A percentile compares a stretch with the other conserved stretches of the same genome.
Conservation (phyloP, 129 eudicot species). For the Apium graveolens region DNA sequence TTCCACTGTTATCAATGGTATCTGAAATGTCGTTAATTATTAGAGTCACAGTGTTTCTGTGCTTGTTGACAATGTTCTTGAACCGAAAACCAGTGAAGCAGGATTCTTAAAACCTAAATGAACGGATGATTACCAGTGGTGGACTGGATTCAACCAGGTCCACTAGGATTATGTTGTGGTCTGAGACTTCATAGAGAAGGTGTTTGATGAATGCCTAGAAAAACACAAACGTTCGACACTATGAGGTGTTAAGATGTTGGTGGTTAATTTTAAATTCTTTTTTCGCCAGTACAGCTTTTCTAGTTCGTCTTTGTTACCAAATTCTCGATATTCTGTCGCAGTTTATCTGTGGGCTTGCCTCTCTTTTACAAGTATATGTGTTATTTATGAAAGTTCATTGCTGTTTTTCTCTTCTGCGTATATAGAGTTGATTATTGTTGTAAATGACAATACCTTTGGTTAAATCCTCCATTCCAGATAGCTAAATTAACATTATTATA, state of each 20-base stretch:
- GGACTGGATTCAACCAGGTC: not conserved
- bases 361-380: not conserved
- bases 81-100: not conserved
- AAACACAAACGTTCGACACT: not conserved
- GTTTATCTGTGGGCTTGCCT: not conserved
- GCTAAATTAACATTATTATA: not conserved
- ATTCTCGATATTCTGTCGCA: not conserved
- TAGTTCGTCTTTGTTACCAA: not conserved
- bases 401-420: not conserved
- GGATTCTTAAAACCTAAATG: not conserved
- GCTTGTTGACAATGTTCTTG: not conserved
- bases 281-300: not conserved
- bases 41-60: not conserved
- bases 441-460: not conserved
- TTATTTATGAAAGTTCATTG: not conserved
- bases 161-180: not conserved
- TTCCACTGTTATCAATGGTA: not conserved
- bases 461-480: not conserved
- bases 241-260: not conserved
- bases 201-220: not conserved
- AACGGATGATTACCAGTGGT: not conserved
- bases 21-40: not conserved
- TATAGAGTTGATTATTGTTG: not conserved
- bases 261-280: not conserved
- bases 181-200: not conserved